Evolutionary conservation across 1,284 basidiomycete genomes (phyloP), one percentile per base, ranked within the genome.

Genomic region (Malassezia japonica): DNA sequence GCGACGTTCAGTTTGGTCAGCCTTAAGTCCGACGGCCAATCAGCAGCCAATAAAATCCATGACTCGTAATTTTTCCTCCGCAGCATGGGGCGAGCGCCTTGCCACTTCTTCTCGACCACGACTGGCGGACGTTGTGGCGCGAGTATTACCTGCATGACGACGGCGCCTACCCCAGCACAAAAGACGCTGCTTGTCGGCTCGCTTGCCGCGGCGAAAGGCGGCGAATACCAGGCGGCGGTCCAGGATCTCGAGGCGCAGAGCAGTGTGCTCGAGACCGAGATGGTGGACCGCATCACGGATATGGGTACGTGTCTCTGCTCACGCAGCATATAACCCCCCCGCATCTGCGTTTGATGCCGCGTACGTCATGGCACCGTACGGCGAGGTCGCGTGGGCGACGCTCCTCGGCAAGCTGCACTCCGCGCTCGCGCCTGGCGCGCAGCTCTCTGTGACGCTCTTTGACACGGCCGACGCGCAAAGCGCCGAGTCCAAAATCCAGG

Each of bases 251-350:
- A 50, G 43, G 44, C 18, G 16, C 27, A 28, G 16, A 34, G 50
- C 10, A 7, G 21, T 10, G 38, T 49, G 37, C 60, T 71, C 6
- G 70, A 72, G 46, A 71, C 70, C 57, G 59, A 72, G 48, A 70
- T 72, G 68, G 56, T 65, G 21, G 70, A 72, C 44, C 64, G 70
- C 9, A 49, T 72, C 33, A 70, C 65, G 13, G 65, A 70, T 18
- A 62, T 54, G 1, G 50, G 59, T 56, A 42, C 23, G 31, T 25
- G 6, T 21, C 3, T 23, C 8, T 23, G 16, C 20, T 49, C n/a
- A 31, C 16, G 16, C 37, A 47, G 64, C 56, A 16, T 64, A 61
- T 7, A 29, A 52, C 29, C 62, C 66, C 12, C 24, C 51, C 5
- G 46, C 59, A 15, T 39, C 44, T 25, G 54, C 56, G 3, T 66